Evolutionary conservation across 23 red algal genomes (phyloP), one percentile per base, ranked within the genome.

Genomic region (Gracilaria vermiculophylla): DNA sequence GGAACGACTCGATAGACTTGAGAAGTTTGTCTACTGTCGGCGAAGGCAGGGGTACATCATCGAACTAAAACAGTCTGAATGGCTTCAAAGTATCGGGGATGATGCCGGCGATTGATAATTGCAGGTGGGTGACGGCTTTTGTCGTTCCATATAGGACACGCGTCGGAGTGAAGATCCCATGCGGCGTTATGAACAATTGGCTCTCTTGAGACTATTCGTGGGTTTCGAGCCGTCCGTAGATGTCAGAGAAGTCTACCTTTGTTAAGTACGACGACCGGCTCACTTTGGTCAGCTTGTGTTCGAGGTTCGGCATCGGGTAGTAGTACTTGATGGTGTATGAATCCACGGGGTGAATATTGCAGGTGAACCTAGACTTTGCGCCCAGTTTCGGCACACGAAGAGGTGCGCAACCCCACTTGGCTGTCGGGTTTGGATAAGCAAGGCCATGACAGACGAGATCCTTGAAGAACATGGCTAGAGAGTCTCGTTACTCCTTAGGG

Each of bases 131-230:
- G 42, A 77, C 70, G 7, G 83, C 83, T 32, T 88, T 88, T 2
- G 66, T 88, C 23, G 83, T 88, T 17, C 65, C 83, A 41, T 88
- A 39, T n/a, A 88, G 49, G 39, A 88, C 83, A 39, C 83, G 51
- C 25, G 40, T 88, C 39, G 64, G 83, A 23, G 83, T 61, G 83
- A 60, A 76, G 35, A 88, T 77, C 5, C 83, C 83, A 37, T 77
- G 43, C 20, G 83, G 66, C 47, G 69, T 88, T 21, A 88, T 76
- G 48, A 88, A 77, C 17, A 39, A 88, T 20, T 88, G 66, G 42
- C 69, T 28, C 66, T 76, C 70, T 31, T 77, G 83, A 23, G 83
- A 88, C 32, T 45, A 24, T 23, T 57, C 25, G 41, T 50, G 16
- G 3, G 58, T 0, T 77, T 19, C 7, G 16, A 88, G 83, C 65